Conservation (phyloP, 192 early-diverging fungal species). For the Backusella morwellensis region DNA sequence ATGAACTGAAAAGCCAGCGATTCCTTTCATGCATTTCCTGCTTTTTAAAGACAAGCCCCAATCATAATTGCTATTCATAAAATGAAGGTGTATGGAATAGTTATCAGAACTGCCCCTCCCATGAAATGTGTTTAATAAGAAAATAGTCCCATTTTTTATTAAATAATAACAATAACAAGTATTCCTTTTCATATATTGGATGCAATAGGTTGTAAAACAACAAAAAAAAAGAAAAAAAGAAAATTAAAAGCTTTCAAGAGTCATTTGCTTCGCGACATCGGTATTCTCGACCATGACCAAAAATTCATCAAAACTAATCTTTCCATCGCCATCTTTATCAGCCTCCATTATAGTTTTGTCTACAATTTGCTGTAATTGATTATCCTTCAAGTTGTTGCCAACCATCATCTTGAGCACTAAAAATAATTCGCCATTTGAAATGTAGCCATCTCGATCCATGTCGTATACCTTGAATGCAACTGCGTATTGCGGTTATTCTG, state of each 20-base stretch:
- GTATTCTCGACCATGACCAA: constrained; percentile 92
- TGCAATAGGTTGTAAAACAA: background rate
- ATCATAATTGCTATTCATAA: too few relatives aligned
- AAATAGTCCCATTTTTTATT: background rate
- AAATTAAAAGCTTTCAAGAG: constrained; percentile 70
- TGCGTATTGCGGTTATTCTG: constrained; percentile 24
- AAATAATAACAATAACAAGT: background rate
- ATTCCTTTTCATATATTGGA: background rate
- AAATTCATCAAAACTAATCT: constrained; percentile 97
- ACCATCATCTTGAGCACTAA: constrained; percentile 99
- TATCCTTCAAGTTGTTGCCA: constrained; percentile 92
- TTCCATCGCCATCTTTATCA: constrained; percentile 92
- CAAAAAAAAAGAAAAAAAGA: background rate
- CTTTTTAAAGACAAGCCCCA: too few relatives aligned
- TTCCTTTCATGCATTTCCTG: too few relatives aligned
- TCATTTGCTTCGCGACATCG: constrained; percentile 95
- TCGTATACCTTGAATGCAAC: constrained; percentile 99
- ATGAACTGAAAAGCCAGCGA: too few relatives aligned
- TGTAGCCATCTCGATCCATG: constrained; percentile 98
- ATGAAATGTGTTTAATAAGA: background rate
- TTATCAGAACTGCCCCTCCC: too few relatives aligned
- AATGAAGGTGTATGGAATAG: too few relatives aligned
- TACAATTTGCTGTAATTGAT: constrained; percentile 99
- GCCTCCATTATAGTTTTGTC: constrained; percentile 99
- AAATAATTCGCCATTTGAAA: constrained; percentile 99